A percentile compares a stretch with the other conserved stretches of the same genome.
Conservation (phyloP, 306 rosid genomes). For the Castanospermum australe region DNA sequence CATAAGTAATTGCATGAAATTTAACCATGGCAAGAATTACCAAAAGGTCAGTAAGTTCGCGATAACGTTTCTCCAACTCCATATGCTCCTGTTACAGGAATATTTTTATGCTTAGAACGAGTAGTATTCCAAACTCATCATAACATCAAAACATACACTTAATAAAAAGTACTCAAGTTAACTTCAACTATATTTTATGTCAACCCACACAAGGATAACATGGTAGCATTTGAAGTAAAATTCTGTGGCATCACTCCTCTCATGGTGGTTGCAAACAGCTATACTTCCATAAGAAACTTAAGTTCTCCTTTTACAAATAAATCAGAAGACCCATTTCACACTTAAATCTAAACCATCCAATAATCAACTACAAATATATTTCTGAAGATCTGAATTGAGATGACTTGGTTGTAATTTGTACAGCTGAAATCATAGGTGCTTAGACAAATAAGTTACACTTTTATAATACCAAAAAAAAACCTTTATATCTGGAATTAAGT, state of each 20-base stretch:
- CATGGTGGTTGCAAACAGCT: neutral
- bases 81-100: conserved; percentile 78
- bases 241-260: neutral
- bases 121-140: conserved; percentile 15
- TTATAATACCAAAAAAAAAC: neutral
- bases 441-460: neutral
- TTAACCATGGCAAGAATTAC: conserved; percentile 43
- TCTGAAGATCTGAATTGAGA: conserved; percentile 8
- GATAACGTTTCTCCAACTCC: conserved; percentile 97
- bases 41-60: conserved; percentile 95
- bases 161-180: neutral
- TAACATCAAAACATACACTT: neutral
- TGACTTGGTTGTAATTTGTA: neutral
- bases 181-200: neutral
- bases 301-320: neutral
- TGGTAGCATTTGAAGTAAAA: neutral
- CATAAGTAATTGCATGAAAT: conserved; percentile 19
- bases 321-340: conserved; percentile 10
- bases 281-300: neutral
- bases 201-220: conserved; percentile 7
- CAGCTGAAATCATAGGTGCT: neutral
- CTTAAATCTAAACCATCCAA: neutral
- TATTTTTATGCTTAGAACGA: conserved; percentile 23
- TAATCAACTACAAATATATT: neutral
- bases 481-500: neutral